A percentile compares a stretch with the other conserved stretches of the same genome.
Evolutionary conservation across 805 yeast genomes (phyloP).

Genomic region (Yarrowia sp.): DNA sequence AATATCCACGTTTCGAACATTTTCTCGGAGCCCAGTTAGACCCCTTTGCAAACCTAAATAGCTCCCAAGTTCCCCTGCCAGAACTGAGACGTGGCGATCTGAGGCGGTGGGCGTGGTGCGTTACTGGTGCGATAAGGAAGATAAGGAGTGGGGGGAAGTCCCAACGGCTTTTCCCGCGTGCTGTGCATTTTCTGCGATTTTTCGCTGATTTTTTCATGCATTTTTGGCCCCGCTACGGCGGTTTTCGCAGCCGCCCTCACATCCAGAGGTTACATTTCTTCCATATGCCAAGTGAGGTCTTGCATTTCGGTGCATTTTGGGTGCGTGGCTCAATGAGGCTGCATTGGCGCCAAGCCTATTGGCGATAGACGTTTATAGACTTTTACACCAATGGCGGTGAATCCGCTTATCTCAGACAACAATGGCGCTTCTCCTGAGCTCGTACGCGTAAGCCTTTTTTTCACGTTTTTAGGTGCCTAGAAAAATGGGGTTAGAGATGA

Average conservation of each 20-base stretch:
- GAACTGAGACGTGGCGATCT: constrained; percentile 2
- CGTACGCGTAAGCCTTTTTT: constrained; percentile 1
- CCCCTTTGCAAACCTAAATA: background rate
- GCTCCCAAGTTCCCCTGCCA: background rate
- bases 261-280: background rate
- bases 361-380: constrained; percentile 2
- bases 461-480: background rate
- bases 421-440: background rate
- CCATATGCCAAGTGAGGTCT: constrained; percentile 17
- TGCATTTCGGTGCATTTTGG: constrained; percentile 19
- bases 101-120: background rate
- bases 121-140: background rate
- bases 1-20: background rate
- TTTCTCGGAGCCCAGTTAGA: background rate
- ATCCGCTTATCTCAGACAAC: background rate
- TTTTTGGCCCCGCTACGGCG: background rate
- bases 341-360: background rate
- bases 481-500: background rate
- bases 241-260: background rate
- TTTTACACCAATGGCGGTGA: background rate
- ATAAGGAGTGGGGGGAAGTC: too few relatives aligned
- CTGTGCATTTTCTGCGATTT: background rate
- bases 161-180: background rate
- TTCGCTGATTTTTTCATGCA: background rate
- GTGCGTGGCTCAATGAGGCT: background rate